These are phyloP conservation scores for Davidsoniella virescens DNA, from an alignment of 2,329 filamentous ascomycete genomes.

Conservation along the genomic window DNA sequence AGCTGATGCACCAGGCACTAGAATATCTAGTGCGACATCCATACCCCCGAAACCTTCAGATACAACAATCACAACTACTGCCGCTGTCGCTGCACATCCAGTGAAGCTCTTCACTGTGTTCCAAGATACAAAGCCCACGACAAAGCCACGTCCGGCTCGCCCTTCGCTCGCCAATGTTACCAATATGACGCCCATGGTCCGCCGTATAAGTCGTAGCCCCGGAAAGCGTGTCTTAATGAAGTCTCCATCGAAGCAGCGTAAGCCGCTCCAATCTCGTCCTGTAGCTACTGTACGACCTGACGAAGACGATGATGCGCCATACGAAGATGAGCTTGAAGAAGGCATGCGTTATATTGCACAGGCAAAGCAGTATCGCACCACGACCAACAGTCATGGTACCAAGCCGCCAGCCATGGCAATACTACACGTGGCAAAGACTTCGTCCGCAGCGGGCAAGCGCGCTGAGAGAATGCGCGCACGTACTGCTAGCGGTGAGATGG, in stretches of 20 bases:
- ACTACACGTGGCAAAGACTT: background rate
- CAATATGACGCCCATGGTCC: slow-evolving; percentile 4
- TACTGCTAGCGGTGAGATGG: background rate
- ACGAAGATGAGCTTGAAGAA: slow-evolving; percentile 60
- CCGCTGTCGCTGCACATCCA: slow-evolving; percentile 45
- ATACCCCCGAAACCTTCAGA: background rate
- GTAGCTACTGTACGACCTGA: background rate
- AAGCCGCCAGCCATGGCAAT: slow-evolving; percentile 20
- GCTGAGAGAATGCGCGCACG: slow-evolving; percentile 4
- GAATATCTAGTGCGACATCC: background rate
- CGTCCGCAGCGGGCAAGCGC: background rate
- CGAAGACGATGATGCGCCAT: slow-evolving; percentile 37
- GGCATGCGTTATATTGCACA: slow-evolving; percentile 77
- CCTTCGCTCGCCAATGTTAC: slow-evolving; percentile 2
- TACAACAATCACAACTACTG: slow-evolving; percentile 7
- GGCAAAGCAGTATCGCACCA: slow-evolving; percentile 55
- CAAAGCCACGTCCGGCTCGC: slow-evolving; percentile 18
- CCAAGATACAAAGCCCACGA: slow-evolving; percentile 44
- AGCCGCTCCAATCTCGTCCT: slow-evolving; percentile 1
- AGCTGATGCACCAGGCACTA: background rate
- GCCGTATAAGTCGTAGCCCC: background rate
- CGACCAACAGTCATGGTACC: slow-evolving; percentile 19
- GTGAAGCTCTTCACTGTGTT: slow-evolving; percentile 78
- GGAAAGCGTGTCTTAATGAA: slow-evolving; percentile 5
- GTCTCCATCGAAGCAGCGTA: slow-evolving; percentile 9